Evolutionary conservation across 495 filamentous ascomycete species (phyloP).

Genomic region (Penicillium daleae): DNA sequence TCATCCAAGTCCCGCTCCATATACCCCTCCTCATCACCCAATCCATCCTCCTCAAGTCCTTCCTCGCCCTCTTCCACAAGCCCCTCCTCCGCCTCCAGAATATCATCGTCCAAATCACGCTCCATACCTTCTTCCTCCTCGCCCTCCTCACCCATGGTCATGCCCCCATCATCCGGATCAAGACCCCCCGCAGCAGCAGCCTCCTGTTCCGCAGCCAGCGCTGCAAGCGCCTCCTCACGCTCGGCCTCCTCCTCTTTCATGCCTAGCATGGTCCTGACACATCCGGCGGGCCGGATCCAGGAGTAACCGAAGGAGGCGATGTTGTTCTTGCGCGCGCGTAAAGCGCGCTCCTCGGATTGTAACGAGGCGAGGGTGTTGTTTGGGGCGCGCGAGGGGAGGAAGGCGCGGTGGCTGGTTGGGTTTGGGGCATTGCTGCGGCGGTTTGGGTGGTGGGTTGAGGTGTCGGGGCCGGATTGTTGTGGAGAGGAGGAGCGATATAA

Average conservation of each 20-base stretch:
- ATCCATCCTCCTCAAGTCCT: slow-evolving; percentile 41
- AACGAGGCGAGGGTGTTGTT: slow-evolving; percentile 59
- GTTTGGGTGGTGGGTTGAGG: slow-evolving; percentile 26
- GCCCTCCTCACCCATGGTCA: slow-evolving; percentile 32
- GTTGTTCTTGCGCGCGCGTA: slow-evolving; percentile 69
- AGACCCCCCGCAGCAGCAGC: slow-evolving; percentile 62
- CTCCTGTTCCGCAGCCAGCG: slow-evolving; percentile 67
- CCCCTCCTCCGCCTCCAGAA: slow-evolving; percentile 46
- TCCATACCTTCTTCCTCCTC: slow-evolving; percentile 45
- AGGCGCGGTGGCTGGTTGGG: slow-evolving; percentile 28
- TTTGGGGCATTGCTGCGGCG: slow-evolving; percentile 35
- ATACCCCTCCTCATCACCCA: slow-evolving; percentile 46
- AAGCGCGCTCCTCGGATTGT: slow-evolving; percentile 66
- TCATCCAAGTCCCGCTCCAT: slow-evolving; percentile 56
- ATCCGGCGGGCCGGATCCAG: slow-evolving; percentile 80
- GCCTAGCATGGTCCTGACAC: slow-evolving; percentile 75
- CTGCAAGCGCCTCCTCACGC: slow-evolving; percentile 76
- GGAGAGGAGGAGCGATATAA: slow-evolving; percentile 40
- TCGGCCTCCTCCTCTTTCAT: slow-evolving; percentile 79
- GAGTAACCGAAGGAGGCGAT: slow-evolving; percentile 74
- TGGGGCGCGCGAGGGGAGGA: slow-evolving; percentile 33
- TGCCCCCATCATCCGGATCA: slow-evolving; percentile 30
- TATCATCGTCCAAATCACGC: slow-evolving; percentile 53
- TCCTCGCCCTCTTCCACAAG: slow-evolving; percentile 49
- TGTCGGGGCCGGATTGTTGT: slow-evolving; percentile 18